These are phyloP conservation scores for Pyrus hybrid DNA, from an alignment of 331 rosid genomes.

Conservation along the genomic window DNA sequence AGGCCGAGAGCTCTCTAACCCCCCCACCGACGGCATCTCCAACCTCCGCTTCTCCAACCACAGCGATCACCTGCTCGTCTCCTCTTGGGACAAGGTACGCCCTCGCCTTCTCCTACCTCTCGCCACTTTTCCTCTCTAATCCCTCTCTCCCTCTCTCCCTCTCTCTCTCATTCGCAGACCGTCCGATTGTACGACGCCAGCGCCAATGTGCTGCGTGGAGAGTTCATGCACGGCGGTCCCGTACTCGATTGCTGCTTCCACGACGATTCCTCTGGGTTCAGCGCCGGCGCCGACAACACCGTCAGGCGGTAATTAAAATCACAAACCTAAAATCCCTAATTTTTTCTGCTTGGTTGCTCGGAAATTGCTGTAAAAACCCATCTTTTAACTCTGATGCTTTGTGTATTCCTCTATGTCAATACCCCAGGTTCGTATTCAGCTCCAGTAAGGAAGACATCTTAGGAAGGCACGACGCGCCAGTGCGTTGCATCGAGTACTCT, in stretches of 20 bases:
- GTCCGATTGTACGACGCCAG: conserved; percentile 88
- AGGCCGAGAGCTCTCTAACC: conserved; percentile 71
- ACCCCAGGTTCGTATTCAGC: conserved; percentile 42
- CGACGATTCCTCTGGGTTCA: conserved; percentile 88
- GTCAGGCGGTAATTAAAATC: conserved; percentile 48
- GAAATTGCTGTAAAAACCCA: background rate
- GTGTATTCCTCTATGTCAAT: background rate
- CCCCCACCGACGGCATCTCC: conserved; percentile 88
- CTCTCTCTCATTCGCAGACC: conserved; percentile 24
- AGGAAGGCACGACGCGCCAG: conserved; percentile 55
- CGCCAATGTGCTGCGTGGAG: conserved; percentile 69
- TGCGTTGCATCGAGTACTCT: conserved; percentile 54
- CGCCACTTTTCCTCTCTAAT: background rate
- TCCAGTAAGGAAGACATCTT: conserved; percentile 46
- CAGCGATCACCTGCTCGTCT: conserved; percentile 80
- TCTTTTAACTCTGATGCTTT: background rate
- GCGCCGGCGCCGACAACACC: conserved; percentile 67
- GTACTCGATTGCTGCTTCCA: conserved; percentile 97
- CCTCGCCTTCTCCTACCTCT: background rate
- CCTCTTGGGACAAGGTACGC: conserved; percentile 95
- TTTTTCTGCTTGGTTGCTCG: background rate
- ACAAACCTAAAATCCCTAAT: background rate
- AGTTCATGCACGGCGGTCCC: conserved; percentile 72
- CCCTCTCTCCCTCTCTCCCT: background rate
- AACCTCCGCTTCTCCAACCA: conserved; percentile 92